These are phyloP conservation scores for Phialophora chinensis DNA, from an alignment of 2,329 filamentous ascomycete species.

Conservation along the genomic window DNA sequence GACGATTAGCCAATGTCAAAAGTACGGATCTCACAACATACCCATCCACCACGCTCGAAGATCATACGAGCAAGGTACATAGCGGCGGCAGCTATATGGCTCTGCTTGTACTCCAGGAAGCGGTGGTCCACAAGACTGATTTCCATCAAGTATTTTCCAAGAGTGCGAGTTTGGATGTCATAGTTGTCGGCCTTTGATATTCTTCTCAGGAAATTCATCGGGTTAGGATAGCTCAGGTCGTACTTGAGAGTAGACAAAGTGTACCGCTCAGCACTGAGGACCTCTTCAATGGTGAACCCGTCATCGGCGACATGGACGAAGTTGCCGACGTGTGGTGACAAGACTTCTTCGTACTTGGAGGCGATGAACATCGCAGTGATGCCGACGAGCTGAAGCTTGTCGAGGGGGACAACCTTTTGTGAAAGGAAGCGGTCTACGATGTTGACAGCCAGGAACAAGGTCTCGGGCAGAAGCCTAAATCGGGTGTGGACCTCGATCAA, in stretches of 20 bases:
- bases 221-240: slow-evolving; percentile 97
- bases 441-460: slow-evolving; percentile 95
- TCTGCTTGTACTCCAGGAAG: slow-evolving; percentile 88
- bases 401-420: slow-evolving; percentile 91
- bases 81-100: slow-evolving; percentile 85
- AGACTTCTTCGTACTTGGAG: slow-evolving; percentile 97
- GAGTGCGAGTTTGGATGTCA: slow-evolving; percentile 94
- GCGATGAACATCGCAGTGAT: slow-evolving; percentile 99
- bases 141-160: slow-evolving; percentile 97
- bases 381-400: slow-evolving; percentile 93
- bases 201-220: slow-evolving; percentile 98
- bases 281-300: slow-evolving; percentile 93
- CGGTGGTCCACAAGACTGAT: slow-evolving; percentile 94
- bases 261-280: slow-evolving; percentile 95
- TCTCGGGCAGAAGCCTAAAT: slow-evolving; percentile 94
- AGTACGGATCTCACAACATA: slow-evolving; percentile 54
- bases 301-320: slow-evolving; percentile 97
- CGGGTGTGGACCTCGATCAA: slow-evolving; percentile 97
- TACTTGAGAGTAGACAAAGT: slow-evolving; percentile 91
- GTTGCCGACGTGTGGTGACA: slow-evolving; percentile 95
- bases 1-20: slow-evolving; percentile 34
- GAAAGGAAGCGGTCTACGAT: slow-evolving; percentile 98
- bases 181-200: slow-evolving; percentile 99
- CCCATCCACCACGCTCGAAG: slow-evolving; percentile 89
- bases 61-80: slow-evolving; percentile 96